phyloP scores from a whole-genome alignment of 176 grass and related monocot species.

The Dendrocalamus sinicus region DNA sequence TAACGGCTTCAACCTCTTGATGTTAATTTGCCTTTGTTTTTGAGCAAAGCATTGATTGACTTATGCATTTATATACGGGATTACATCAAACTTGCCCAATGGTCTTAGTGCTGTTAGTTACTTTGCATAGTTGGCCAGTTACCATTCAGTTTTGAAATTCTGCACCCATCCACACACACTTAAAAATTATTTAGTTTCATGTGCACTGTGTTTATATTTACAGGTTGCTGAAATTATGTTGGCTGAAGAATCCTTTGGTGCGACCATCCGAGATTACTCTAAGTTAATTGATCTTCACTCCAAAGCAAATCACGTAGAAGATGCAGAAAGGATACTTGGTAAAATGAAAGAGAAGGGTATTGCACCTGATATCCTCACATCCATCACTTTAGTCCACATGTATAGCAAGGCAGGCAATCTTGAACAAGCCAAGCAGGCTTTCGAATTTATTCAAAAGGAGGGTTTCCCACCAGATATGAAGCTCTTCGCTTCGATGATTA shows the following conservation, averaged over 20 bases:
- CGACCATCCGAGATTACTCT: conserved; percentile 77
- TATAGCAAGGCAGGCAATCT: conserved; percentile 75
- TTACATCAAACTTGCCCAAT: neutral
- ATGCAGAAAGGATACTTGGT: conserved; percentile 73
- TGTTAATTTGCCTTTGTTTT: neutral
- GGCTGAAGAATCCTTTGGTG: conserved; percentile 70
- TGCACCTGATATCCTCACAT: conserved; percentile 64
- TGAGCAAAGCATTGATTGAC: neutral
- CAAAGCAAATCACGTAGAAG: conserved; percentile 58
- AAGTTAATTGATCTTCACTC: conserved; percentile 77
- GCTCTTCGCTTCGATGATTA: conserved; percentile 70
- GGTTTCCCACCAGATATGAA: conserved; percentile 69
- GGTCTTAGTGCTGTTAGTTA: neutral
- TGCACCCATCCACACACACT: conserved; percentile 21
- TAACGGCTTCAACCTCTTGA: neutral
- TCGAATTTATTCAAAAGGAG: conserved; percentile 52
- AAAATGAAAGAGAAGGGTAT: conserved; percentile 75
- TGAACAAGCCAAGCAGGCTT: conserved; percentile 62
- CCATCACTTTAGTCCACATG: conserved; percentile 76
- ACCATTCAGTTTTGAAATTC: conserved; percentile 14
- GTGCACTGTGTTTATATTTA: conserved; percentile 50
- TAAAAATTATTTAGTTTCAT: conserved; percentile 23
- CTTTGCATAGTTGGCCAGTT: conserved; percentile 1
- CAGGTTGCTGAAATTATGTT: conserved; percentile 77
- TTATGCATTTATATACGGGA: conserved; percentile 14